Evolutionary conservation across 192 early-diverging fungal species (phyloP).

Genomic region (Rhizophagus clarus): DNA sequence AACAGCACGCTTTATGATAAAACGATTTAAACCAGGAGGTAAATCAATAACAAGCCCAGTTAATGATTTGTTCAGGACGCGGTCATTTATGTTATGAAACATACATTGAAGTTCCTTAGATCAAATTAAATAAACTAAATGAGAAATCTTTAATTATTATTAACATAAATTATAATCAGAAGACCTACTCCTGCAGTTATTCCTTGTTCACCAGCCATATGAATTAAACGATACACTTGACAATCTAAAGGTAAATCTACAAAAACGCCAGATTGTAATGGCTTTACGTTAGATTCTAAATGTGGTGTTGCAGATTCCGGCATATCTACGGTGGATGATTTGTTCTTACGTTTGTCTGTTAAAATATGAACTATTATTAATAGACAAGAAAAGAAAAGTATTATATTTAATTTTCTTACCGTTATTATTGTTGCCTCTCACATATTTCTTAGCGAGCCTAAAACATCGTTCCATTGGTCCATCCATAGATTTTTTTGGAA

Average conservation of each 20-base stretch:
- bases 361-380: not conserved
- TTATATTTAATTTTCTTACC: conserved; percentile 5
- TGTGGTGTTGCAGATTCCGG: not conserved
- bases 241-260: conserved; percentile 60
- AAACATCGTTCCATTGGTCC: conserved; percentile 50
- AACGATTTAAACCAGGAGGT: conserved; percentile 28
- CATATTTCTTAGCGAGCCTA: conserved; percentile 48
- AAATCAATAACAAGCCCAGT: conserved; percentile 44
- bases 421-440: conserved; percentile 22
- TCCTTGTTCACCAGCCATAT: conserved; percentile 50
- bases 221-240: conserved; percentile 63
- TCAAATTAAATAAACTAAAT: not conserved
- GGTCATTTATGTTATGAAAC: conserved; percentile 51
- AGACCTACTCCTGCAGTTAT: conserved; percentile 49
- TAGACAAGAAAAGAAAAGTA: conserved; percentile 26
- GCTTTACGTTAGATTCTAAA: not conserved
- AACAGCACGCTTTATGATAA: conserved; percentile 43
- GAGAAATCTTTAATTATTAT: not conserved
- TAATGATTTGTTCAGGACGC: conserved; percentile 55
- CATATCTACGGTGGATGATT: not conserved
- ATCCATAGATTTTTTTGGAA: conserved; percentile 16
- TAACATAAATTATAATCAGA: not conserved
- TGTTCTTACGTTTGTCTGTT: not conserved
- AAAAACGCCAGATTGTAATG: not conserved
- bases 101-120: conserved; percentile 47